Conservation (phyloP, 306 rosid species). For the Dalbergia oliveri region DNA sequence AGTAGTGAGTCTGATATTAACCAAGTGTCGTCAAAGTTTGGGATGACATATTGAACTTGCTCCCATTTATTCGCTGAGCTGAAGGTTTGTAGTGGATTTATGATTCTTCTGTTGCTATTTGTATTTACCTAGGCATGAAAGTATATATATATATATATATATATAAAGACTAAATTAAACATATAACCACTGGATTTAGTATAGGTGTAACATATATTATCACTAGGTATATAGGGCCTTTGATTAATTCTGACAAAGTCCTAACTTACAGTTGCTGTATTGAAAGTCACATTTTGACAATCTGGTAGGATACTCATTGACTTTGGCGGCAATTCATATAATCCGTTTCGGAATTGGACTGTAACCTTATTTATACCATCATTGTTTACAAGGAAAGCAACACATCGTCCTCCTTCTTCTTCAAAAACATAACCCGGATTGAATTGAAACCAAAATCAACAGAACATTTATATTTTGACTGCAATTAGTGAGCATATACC, state of each 20-base stretch:
- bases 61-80: slow-evolving; percentile 58
- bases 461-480: neutral
- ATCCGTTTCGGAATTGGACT: slow-evolving; percentile 56
- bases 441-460: neutral
- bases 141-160: too few species aligned
- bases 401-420: slow-evolving; percentile 57
- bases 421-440: slow-evolving; percentile 62
- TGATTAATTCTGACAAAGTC: neutral
- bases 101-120: slow-evolving; percentile 49
- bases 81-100: slow-evolving; percentile 43
- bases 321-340: slow-evolving; percentile 55
- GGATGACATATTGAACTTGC: slow-evolving; percentile 53
- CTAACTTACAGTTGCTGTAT: slow-evolving; percentile 59
- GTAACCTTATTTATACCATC: slow-evolving; percentile 39
- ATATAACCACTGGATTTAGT: too few species aligned
- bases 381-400: slow-evolving; percentile 64
- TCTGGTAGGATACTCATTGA: slow-evolving; percentile 66
- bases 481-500: neutral
- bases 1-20: slow-evolving; percentile 58
- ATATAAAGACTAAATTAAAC: neutral
- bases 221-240: neutral
- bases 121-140: slow-evolving; percentile 49
- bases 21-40: slow-evolving; percentile 50
- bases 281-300: slow-evolving; percentile 66
- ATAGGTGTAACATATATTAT: neutral